phyloP scores from a whole-genome alignment of 768 basidiomycete species.

The Kwoniella dejecticola region DNA sequence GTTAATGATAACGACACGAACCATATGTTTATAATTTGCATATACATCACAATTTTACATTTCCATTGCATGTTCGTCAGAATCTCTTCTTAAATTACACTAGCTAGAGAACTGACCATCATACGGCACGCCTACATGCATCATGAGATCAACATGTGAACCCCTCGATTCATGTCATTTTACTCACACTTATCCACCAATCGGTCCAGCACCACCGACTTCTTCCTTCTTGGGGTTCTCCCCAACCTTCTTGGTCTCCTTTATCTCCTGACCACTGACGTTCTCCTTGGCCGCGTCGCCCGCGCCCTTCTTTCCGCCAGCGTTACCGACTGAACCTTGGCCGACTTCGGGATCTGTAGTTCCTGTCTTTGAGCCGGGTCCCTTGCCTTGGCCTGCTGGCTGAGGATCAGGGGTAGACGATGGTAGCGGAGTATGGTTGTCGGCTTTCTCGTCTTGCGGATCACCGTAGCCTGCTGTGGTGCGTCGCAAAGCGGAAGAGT shows the following conservation, averaged over 20 bases:
- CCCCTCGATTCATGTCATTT: neutral
- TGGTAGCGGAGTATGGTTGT: slow-evolving; percentile 37
- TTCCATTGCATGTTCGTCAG: neutral
- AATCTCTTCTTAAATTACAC: too few species aligned
- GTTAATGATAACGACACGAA: neutral
- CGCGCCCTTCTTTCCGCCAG: slow-evolving; percentile 25
- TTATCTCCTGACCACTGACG: slow-evolving; percentile 30
- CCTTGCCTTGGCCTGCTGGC: slow-evolving; percentile 33
- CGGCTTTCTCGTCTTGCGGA: slow-evolving; percentile 41
- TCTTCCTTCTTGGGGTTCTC: slow-evolving; percentile 46
- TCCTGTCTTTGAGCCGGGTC: slow-evolving; percentile 23
- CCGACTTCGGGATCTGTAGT: slow-evolving; percentile 36
- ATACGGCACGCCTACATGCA: slow-evolving; percentile 19
- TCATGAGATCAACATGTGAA: slow-evolving; percentile 15
- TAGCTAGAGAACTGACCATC: too few species aligned
- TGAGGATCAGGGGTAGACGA: slow-evolving; percentile 35
- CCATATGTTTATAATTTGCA: slow-evolving; percentile 10
- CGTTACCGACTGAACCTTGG: slow-evolving; percentile 18
- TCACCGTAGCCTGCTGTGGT: slow-evolving; percentile 48
- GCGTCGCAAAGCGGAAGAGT: slow-evolving; percentile 19
- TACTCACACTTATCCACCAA: slow-evolving; percentile 41
- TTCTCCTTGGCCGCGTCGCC: slow-evolving; percentile 18
- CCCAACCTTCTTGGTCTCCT: slow-evolving; percentile 52
- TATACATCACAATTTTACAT: slow-evolving; percentile 11
- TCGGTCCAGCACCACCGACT: slow-evolving; percentile 41